Evolutionary conservation across 768 basidiomycete genomes (phyloP).

Genomic region (Collybia nuda): DNA sequence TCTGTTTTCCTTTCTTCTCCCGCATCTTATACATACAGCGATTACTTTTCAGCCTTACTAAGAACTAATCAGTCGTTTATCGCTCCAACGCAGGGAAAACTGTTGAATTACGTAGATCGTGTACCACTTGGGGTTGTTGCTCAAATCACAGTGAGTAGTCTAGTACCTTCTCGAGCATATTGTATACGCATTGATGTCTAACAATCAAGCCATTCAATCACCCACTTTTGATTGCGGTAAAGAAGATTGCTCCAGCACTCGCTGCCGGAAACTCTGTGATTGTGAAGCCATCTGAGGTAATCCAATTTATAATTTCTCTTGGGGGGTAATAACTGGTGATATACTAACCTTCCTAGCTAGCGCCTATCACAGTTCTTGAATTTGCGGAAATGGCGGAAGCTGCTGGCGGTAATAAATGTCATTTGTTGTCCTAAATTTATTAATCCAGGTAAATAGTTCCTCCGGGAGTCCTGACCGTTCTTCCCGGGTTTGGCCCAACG

Average conservation of each 20-base stretch:
- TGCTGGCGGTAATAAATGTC: conserved; percentile 54
- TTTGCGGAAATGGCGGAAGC: conserved; percentile 64
- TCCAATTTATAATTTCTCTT: conserved; percentile 1
- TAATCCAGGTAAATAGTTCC: conserved; percentile 53
- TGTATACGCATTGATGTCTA: neutral
- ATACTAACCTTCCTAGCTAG: conserved; percentile 41
- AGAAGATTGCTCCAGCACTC: conserved; percentile 85
- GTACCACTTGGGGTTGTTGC: conserved; percentile 87
- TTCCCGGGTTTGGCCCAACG: conserved; percentile 68
- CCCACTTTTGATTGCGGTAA: conserved; percentile 83
- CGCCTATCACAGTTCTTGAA: conserved; percentile 78
- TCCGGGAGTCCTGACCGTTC: conserved; percentile 65
- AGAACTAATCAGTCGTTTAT: conserved; percentile 70
- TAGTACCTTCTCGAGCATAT: neutral
- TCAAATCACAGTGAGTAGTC: conserved; percentile 71
- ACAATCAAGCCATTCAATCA: conserved; percentile 78
- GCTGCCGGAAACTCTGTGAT: conserved; percentile 85
- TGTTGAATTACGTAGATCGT: conserved; percentile 78
- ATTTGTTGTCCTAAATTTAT: neutral
- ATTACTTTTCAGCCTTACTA: conserved; percentile 75
- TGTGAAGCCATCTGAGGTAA: conserved; percentile 79
- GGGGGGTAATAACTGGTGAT: neutral
- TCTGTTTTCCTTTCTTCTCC: conserved; percentile 4
- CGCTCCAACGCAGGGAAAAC: conserved; percentile 75
- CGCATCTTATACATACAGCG: conserved; percentile 36